Conservation (phyloP, 73 alveolate species). For the Tetrahymena thermophila region DNA sequence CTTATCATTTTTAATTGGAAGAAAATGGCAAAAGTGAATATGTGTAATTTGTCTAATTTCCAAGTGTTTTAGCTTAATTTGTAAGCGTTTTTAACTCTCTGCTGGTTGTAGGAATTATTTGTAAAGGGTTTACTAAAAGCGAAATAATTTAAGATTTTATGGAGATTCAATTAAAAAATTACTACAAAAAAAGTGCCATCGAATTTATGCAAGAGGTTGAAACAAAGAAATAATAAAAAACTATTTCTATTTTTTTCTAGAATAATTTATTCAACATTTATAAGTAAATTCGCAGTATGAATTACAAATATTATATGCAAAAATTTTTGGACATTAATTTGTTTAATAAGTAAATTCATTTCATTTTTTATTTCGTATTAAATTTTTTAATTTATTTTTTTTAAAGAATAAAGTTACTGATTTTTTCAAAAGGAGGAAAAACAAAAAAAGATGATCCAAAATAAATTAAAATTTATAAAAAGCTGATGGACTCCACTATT, state of each 20-base stretch:
- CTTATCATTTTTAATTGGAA: not conserved
- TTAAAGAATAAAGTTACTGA: not conserved
- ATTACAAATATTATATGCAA: not conserved
- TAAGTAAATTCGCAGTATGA: not conserved
- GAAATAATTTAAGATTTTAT: not conserved
- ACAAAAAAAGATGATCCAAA: not conserved
- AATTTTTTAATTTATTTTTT: too few species aligned
- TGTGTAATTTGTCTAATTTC: not conserved
- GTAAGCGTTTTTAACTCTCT: not conserved
- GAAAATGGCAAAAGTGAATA: not conserved
- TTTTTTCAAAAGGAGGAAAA: not conserved
- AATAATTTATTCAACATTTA: not conserved
- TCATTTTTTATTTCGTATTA: not conserved
- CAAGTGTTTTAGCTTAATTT: not conserved
- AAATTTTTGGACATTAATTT: not conserved
- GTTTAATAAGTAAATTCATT: not conserved
- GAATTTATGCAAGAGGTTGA: not conserved
- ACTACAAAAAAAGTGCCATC: not conserved
- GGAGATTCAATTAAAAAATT: not conserved
- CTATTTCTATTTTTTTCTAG: not conserved
- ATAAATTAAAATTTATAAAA: not conserved
- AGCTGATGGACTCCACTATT: not conserved
- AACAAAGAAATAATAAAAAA: not conserved
- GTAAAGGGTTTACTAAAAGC: not conserved
- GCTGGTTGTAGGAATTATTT: not conserved